phyloP scores from a whole-genome alignment of 2,329 filamentous ascomycete species.

The Phoma sp. region DNA sequence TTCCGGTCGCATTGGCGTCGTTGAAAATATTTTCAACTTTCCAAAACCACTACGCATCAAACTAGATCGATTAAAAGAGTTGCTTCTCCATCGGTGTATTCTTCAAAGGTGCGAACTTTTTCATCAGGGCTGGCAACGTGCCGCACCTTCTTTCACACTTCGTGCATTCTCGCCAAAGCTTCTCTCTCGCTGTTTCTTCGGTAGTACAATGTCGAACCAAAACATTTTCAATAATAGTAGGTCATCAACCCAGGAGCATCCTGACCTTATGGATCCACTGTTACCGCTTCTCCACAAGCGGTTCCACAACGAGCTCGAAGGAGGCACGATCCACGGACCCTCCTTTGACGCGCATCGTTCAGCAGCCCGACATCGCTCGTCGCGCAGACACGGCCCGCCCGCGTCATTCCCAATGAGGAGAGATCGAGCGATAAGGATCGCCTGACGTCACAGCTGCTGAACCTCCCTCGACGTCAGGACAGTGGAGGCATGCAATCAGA shows the following conservation, averaged over 20 bases:
- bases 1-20: too few relatives aligned
- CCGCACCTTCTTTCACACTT: background rate
- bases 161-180: background rate
- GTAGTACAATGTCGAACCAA: background rate
- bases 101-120: too few relatives aligned
- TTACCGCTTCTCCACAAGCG: conserved; percentile 4
- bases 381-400: background rate
- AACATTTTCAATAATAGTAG: conserved; percentile 1
- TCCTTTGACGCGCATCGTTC: conserved; percentile 3
- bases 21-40: too few relatives aligned
- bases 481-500: background rate
- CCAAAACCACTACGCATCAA: too few relatives aligned
- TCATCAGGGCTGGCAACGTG: too few relatives aligned
- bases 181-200: background rate
- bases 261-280: conserved; percentile 7
- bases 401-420: conserved; percentile 5
- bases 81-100: too few relatives aligned
- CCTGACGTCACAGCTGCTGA: conserved; percentile 3
- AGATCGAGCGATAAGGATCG: conserved; percentile 5
- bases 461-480: background rate
- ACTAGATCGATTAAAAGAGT: too few relatives aligned
- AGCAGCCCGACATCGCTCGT: conserved; percentile 12
- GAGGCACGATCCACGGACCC: conserved; percentile 5
- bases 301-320: background rate
- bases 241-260: conserved; percentile 1